These are phyloP conservation scores for Schizosaccharomyces cryophilus DNA, from an alignment of 805 yeast species.

Conservation along the genomic window DNA sequence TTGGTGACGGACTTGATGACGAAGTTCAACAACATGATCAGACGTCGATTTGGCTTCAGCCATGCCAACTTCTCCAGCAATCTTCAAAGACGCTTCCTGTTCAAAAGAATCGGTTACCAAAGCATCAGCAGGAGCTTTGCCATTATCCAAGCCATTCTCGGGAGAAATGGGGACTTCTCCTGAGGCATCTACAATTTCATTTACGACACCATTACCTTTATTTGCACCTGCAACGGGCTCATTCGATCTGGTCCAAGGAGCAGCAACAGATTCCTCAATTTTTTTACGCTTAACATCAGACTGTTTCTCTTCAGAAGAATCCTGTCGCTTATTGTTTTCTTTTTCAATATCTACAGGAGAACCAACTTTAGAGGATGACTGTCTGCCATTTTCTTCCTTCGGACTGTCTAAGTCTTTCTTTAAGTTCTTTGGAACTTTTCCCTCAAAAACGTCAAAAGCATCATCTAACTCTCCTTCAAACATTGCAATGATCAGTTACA, in stretches of 20 bases:
- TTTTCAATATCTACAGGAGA: too few species aligned
- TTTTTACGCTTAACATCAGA: neutral
- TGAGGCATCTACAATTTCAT: conserved; percentile 4
- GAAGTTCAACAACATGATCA: conserved; percentile 37
- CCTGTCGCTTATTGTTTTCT: neutral
- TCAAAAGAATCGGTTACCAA: conserved; percentile 71
- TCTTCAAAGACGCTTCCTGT: conserved; percentile 73
- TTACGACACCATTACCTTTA: neutral
- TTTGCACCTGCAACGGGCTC: neutral
- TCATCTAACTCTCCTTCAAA: neutral
- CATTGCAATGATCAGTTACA: neutral
- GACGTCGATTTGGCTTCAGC: conserved; percentile 19
- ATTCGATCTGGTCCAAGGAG: neutral
- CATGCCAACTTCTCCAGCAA: conserved; percentile 56
- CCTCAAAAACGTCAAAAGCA: neutral
- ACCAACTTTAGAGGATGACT: too few species aligned
- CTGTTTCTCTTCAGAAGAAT: neutral
- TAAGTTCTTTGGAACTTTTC: neutral
- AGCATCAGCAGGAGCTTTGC: conserved; percentile 13
- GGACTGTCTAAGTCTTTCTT: neutral
- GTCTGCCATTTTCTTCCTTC: neutral
- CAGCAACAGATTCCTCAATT: neutral
- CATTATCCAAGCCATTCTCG: neutral
- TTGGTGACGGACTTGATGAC: conserved; percentile 91
- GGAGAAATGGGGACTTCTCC: neutral